These are phyloP conservation scores for Aspergillus brasiliensis DNA, from an alignment of 2,329 filamentous ascomycete species.

Conservation along the genomic window DNA sequence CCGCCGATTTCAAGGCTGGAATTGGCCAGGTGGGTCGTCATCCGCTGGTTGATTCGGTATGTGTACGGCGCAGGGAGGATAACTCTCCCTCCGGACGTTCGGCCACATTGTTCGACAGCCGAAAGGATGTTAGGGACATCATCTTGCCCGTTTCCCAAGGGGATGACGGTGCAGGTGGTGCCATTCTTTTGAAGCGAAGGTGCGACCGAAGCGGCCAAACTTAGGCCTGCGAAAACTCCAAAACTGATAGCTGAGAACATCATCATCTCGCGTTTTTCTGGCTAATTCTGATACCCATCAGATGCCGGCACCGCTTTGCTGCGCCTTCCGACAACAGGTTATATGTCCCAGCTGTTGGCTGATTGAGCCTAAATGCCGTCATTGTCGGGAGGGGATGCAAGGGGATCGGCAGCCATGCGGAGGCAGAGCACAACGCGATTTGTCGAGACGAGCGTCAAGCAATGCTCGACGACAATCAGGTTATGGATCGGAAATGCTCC, in stretches of 20 bases:
- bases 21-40: constrained; percentile 13
- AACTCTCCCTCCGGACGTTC: not conserved
- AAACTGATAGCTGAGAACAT: not conserved
- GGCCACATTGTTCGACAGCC: not conserved
- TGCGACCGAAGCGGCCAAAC: not conserved
- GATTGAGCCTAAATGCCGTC: too few relatives aligned
- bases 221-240: not conserved
- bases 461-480: too few relatives aligned
- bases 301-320: not conserved
- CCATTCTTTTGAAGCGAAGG: not conserved
- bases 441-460: too few relatives aligned
- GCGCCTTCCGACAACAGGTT: not conserved
- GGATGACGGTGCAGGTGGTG: not conserved
- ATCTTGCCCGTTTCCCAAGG: not conserved
- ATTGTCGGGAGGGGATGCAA: too few relatives aligned
- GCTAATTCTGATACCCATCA: not conserved
- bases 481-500: too few relatives aligned
- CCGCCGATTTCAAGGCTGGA: constrained; percentile 1
- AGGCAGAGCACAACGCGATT: too few relatives aligned
- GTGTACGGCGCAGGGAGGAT: constrained; percentile 1
- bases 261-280: not conserved
- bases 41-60: constrained; percentile 12
- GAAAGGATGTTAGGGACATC: not conserved
- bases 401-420: too few relatives aligned
- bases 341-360: not conserved